phyloP scores from a whole-genome alignment of 768 basidiomycete genomes.

The Paxillus involutus region DNA sequence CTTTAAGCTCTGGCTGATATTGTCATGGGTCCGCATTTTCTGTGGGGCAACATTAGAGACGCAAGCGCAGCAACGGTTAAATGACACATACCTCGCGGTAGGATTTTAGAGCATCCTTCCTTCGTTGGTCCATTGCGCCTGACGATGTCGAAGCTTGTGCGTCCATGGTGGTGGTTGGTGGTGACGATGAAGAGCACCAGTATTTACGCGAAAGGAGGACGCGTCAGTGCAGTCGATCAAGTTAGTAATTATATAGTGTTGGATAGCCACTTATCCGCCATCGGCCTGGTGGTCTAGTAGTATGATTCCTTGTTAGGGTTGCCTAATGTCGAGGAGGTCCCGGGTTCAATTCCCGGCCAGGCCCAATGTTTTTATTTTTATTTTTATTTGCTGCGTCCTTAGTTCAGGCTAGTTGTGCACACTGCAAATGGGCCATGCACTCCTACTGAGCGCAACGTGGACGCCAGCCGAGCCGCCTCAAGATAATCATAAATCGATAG shows the following conservation, averaged over 20 bases:
- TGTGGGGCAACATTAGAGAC: constrained; percentile 32
- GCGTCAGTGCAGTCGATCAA: constrained; percentile 20
- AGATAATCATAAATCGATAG: too few relatives aligned
- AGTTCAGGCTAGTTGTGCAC: too few relatives aligned
- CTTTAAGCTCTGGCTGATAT: constrained; percentile 84
- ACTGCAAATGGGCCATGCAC: too few relatives aligned
- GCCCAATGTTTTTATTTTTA: constrained; percentile 29
- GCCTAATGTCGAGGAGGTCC: constrained; percentile 51
- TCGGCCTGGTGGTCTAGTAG: constrained; percentile 54
- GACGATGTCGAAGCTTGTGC: constrained; percentile 50
- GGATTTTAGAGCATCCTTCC: constrained; percentile 69
- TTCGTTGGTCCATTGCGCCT: constrained; percentile 64
- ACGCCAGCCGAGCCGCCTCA: too few relatives aligned
- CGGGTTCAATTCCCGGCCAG: constrained; percentile 61
- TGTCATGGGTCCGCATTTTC: constrained; percentile 96
- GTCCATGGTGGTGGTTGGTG: constrained; percentile 21
- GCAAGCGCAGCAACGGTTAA: neutral
- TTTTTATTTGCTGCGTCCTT: neutral
- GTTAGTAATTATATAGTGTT: neutral
- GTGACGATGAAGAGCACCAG: neutral
- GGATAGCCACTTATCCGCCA: accelerated
- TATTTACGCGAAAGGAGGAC: constrained; percentile 18
- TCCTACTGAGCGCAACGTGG: too few relatives aligned
- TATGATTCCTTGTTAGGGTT: constrained; percentile 55
- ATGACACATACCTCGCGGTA: constrained; percentile 66